A percentile compares a stretch with the other conserved stretches of the same genome.
phyloP scores from a whole-genome alignment of 306 rosid species.

The Arachis hypogaea region DNA sequence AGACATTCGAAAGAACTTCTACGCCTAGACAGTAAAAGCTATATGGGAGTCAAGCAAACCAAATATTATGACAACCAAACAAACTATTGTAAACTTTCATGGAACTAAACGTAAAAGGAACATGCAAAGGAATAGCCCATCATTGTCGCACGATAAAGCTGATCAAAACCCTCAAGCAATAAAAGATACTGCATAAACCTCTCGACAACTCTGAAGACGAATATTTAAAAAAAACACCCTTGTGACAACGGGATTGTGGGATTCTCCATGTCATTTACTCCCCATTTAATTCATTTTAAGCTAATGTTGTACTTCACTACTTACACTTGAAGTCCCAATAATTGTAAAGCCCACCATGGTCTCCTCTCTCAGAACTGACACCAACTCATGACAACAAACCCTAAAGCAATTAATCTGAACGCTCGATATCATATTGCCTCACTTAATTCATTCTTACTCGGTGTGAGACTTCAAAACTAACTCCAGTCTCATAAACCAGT shows the following conservation, averaged over 20 bases:
- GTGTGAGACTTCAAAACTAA: slow-evolving; percentile 9
- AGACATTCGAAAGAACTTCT: too few species aligned
- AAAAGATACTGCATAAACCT: background rate
- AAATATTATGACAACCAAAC: background rate
- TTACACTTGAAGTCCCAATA: too few species aligned
- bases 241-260: too few species aligned
- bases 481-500: background rate
- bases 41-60: background rate
- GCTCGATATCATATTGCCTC: too few species aligned
- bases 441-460: background rate
- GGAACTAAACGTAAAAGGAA: background rate
- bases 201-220: background rate
- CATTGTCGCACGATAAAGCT: background rate
- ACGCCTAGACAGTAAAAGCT: background rate
- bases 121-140: background rate
- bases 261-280: too few species aligned
- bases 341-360: too few species aligned
- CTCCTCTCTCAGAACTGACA: too few species aligned
- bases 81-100: background rate
- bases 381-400: too few species aligned
- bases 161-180: slow-evolving; percentile 7
- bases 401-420: too few species aligned
- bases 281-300: too few species aligned
- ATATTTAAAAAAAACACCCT: too few species aligned
- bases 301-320: too few species aligned